These are phyloP conservation scores for Gossypium aridum DNA, from an alignment of 441 rosid species.

Conservation along the genomic window DNA sequence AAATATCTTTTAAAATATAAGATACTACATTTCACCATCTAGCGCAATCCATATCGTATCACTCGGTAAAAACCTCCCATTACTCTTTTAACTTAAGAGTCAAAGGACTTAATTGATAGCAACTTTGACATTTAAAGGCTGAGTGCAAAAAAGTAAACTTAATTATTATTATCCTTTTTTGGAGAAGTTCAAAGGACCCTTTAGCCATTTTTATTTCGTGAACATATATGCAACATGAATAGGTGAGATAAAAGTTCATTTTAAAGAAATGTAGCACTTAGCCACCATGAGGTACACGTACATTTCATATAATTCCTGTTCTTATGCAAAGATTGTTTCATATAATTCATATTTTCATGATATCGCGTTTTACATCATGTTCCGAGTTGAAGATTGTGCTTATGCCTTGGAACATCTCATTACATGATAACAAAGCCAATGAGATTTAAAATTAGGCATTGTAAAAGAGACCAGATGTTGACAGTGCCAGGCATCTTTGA, in stretches of 20 bases:
- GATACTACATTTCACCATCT: background rate
- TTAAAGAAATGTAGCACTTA: background rate
- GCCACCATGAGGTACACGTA: background rate
- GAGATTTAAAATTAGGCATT: background rate
- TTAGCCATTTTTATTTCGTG: background rate
- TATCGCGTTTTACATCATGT: background rate
- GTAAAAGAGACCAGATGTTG: background rate
- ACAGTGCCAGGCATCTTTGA: constrained; percentile 16
- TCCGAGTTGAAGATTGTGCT: background rate
- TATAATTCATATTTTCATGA: background rate
- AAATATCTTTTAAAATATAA: no score
- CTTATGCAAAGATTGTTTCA: background rate
- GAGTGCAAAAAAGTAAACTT: background rate
- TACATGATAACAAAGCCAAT: background rate
- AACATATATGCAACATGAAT: no score
- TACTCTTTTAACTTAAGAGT: background rate
- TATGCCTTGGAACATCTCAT: background rate
- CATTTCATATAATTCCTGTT: background rate
- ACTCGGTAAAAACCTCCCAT: background rate
- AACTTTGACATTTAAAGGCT: background rate
- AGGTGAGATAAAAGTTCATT: background rate
- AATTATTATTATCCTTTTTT: no score
- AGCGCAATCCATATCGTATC: no score
- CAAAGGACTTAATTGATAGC: background rate
- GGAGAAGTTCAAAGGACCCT: background rate